Conservation (phyloP, 148 eudicot genomes). For the Chenopodium quinoa region DNA sequence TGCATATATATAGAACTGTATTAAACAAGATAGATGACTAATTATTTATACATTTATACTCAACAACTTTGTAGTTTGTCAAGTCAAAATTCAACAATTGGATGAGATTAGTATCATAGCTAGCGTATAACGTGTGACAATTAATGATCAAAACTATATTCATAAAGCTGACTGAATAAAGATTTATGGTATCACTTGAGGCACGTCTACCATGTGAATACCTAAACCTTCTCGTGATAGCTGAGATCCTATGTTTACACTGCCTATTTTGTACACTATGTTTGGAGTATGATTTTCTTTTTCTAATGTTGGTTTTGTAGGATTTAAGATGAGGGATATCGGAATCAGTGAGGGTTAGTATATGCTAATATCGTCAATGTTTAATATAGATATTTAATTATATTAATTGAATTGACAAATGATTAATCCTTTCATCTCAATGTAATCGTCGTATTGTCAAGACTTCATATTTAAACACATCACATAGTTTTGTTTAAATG, state of each 20-base stretch:
- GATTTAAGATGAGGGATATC: too few species aligned
- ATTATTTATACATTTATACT: neutral
- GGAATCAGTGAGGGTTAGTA: too few species aligned
- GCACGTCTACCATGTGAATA: conserved; percentile 7
- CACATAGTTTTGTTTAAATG: too few species aligned
- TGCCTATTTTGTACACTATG: neutral
- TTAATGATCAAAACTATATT: neutral
- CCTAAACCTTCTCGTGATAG: neutral
- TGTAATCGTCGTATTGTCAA: too few species aligned
- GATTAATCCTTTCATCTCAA: too few species aligned
- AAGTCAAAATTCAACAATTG: neutral
- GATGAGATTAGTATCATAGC: neutral
- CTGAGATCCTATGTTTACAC: neutral
- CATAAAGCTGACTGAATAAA: neutral
- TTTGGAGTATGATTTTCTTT: neutral
- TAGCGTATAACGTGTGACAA: neutral
- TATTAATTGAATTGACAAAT: too few species aligned
- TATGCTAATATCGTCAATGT: too few species aligned
- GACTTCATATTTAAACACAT: too few species aligned
- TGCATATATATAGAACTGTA: neutral
- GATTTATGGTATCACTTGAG: neutral
- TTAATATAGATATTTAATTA: too few species aligned
- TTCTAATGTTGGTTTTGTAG: too few species aligned
- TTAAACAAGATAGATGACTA: neutral
- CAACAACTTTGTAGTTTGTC: neutral